Evolutionary conservation across 1,284 basidiomycete species (phyloP).

Genomic region (Tilletia caries): DNA sequence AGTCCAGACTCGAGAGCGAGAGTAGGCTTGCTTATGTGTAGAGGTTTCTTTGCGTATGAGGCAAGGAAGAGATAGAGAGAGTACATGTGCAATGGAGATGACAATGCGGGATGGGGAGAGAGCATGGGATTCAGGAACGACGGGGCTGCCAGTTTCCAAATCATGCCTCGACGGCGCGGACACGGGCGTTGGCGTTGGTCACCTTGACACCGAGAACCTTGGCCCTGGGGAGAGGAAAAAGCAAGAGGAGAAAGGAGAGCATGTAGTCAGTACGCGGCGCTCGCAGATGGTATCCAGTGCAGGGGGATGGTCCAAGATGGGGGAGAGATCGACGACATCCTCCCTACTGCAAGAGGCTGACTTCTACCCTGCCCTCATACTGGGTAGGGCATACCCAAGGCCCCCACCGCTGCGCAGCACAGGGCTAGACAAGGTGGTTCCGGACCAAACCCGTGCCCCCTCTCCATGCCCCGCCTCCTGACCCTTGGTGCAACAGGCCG

Average conservation of each 20-base stretch:
- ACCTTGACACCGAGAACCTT: conserved; percentile 62
- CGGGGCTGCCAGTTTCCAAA: conserved; percentile 17
- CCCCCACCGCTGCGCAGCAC: too few relatives aligned
- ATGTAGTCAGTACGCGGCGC: not conserved
- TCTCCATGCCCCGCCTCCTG: too few relatives aligned
- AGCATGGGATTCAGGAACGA: not conserved
- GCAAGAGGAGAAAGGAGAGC: not conserved
- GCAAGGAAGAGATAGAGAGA: conserved; percentile 10
- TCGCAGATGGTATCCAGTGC: too few relatives aligned
- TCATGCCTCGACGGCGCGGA: conserved; percentile 86
- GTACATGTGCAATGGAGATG: conserved; percentile 4
- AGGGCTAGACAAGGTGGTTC: too few relatives aligned
- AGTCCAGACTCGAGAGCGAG: too few relatives aligned
- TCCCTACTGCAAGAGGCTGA: too few relatives aligned
- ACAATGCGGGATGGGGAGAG: not conserved
- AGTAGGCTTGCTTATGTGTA: too few relatives aligned
- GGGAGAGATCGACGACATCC: too few relatives aligned
- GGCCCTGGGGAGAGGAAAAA: conserved; percentile 22
- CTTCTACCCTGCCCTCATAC: too few relatives aligned
- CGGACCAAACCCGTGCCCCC: too few relatives aligned
- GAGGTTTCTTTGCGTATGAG: not conserved
- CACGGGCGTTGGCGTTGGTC: conserved; percentile 88
- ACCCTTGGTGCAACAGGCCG: not conserved
- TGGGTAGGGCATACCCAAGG: too few relatives aligned
- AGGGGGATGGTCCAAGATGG: too few relatives aligned